A percentile compares a stretch with the other conserved stretches of the same genome.
phyloP scores from a whole-genome alignment of 495 filamentous ascomycete species.

The Parathielavia appendiculata region DNA sequence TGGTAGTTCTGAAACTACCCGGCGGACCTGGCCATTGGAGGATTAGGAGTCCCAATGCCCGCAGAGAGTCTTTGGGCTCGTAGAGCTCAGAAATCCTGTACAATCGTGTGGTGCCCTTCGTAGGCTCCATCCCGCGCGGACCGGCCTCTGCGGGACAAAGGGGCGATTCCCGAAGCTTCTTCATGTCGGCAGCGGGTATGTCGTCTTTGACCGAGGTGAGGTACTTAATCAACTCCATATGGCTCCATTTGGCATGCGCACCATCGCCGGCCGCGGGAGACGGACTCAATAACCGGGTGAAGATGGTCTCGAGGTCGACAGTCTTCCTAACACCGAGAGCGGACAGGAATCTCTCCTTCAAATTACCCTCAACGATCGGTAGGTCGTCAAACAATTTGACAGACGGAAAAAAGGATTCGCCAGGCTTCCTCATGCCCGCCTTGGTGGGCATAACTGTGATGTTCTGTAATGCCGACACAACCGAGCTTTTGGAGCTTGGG shows the following conservation, averaged over 20 bases:
- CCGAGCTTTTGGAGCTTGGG: slow-evolving; percentile 55
- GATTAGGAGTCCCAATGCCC: slow-evolving; percentile 66
- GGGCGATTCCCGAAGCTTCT: slow-evolving; percentile 65
- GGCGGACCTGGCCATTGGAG: slow-evolving; percentile 72
- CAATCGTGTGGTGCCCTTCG: slow-evolving; percentile 44
- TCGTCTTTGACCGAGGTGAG: slow-evolving; percentile 83
- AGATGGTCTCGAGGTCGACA: slow-evolving; percentile 88
- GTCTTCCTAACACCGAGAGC: slow-evolving; percentile 82
- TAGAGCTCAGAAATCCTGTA: slow-evolving; percentile 82
- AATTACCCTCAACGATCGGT: slow-evolving; percentile 65
- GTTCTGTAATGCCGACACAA: slow-evolving; percentile 56
- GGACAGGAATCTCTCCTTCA: slow-evolving; percentile 84
- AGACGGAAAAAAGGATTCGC: slow-evolving; percentile 84
- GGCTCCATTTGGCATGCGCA: slow-evolving; percentile 70
- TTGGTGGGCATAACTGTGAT: slow-evolving; percentile 85
- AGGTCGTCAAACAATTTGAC: slow-evolving; percentile 94
- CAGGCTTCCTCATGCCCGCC: slow-evolving; percentile 79
- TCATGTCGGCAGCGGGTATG: slow-evolving; percentile 79
- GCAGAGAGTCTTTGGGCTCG: slow-evolving; percentile 68
- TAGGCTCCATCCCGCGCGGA: slow-evolving; percentile 38
- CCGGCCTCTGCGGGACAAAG: slow-evolving; percentile 77
- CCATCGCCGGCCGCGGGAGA: slow-evolving; percentile 35
- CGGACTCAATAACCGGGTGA: slow-evolving; percentile 69
- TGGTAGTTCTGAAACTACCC: slow-evolving; percentile 56
- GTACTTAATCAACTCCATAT: slow-evolving; percentile 91